Evolutionary conservation across 306 rosid genomes (phyloP).

Genomic region (Cyamopsis tetragonoloba): DNA sequence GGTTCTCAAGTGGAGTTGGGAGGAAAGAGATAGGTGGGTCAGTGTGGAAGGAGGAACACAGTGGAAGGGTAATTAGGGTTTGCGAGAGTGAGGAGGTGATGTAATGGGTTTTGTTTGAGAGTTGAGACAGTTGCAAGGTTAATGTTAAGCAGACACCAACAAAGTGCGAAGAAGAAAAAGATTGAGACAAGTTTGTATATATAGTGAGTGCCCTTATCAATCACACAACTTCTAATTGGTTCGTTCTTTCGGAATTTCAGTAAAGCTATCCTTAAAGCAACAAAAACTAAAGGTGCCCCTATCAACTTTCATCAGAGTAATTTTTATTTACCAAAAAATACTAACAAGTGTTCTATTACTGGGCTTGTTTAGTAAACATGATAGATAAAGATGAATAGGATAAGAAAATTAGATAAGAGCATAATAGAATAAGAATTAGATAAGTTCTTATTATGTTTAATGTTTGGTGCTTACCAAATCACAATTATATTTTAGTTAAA

Average conservation of each 20-base stretch:
- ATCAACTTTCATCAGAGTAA: not conserved
- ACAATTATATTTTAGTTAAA: no score
- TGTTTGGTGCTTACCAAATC: no score
- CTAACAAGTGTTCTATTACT: no score
- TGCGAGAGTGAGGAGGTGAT: conserved; percentile 15
- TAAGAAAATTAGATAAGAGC: no score
- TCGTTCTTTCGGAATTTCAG: not conserved
- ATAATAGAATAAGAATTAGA: no score
- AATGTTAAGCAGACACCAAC: conserved; percentile 40
- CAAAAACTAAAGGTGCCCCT: not conserved
- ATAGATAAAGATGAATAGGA: no score
- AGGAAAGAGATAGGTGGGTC: conserved; percentile 11
- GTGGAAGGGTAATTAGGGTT: conserved; percentile 44
- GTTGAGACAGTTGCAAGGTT: conserved; percentile 30
- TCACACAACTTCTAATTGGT: not conserved
- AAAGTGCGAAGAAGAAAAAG: conserved; percentile 21
- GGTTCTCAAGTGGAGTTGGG: not conserved
- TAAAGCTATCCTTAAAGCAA: not conserved
- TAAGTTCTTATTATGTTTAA: no score
- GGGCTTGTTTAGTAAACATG: no score
- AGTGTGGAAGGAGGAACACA: not conserved
- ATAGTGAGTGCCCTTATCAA: not conserved
- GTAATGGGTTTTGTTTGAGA: conserved; percentile 1
- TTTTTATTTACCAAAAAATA: not conserved
- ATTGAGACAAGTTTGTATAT: not conserved